Percentiles rank a stretch among this genome's conserved stretches.
These are phyloP conservation scores for Sporobolomyces phaffii DNA, from an alignment of 768 basidiomycete species.

Conservation along the genomic window DNA sequence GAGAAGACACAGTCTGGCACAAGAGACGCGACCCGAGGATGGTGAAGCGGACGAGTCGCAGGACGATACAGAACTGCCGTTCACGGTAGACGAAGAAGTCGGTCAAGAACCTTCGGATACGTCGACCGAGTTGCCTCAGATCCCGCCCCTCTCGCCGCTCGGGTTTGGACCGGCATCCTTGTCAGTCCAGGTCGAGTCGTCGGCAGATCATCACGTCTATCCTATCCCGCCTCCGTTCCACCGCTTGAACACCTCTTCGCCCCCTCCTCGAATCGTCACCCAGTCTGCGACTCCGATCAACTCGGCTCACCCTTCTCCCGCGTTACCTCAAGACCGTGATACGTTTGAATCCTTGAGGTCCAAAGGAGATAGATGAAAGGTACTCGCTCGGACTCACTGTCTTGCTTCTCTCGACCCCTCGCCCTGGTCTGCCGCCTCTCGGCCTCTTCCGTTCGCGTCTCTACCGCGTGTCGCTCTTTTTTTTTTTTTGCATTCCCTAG, in stretches of 20 bases:
- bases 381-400: too few species aligned
- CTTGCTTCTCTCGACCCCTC: too few species aligned
- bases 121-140: neutral
- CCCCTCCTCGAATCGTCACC: conserved; percentile 1
- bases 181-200: neutral
- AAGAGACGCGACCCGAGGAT: neutral
- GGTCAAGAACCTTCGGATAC: neutral
- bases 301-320: neutral
- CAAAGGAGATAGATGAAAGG: too few species aligned
- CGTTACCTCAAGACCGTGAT: neutral
- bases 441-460: too few species aligned
- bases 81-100: conserved; percentile 6
- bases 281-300: neutral
- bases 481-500: too few species aligned
- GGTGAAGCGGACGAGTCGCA: neutral
- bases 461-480: too few species aligned
- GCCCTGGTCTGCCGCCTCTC: too few species aligned
- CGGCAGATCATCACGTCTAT: neutral
- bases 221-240: neutral
- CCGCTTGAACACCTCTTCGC: conserved; percentile 6
- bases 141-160: neutral
- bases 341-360: neutral
- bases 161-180: too few species aligned
- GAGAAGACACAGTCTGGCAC: neutral
- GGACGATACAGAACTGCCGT: neutral